These are phyloP conservation scores for Magnolia officinalis DNA, from an alignment of 164 flowering plant species.

Conservation along the genomic window DNA sequence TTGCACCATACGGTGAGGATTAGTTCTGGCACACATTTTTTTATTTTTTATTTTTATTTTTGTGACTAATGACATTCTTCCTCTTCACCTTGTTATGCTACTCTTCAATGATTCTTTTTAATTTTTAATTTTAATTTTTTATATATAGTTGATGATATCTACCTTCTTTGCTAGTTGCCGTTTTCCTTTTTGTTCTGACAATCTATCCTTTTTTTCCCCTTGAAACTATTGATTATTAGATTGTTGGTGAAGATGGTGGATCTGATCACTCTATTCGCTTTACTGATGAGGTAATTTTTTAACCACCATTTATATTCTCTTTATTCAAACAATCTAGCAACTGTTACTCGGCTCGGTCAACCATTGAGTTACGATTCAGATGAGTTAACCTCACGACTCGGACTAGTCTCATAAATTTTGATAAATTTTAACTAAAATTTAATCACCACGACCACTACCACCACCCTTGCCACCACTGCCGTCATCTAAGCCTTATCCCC, in stretches of 20 bases:
- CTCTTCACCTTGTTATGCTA: not conserved
- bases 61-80: not conserved
- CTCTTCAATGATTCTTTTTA: not conserved
- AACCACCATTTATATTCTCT: not conserved
- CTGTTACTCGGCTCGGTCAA: not conserved
- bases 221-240: constrained; percentile 14
- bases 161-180: not conserved
- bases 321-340: not conserved
- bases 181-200: not conserved
- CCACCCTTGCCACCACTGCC: too few relatives aligned
- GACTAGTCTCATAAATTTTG: too few relatives aligned
- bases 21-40: too few relatives aligned
- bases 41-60: too few relatives aligned
- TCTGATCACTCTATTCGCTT: constrained; percentile 18
- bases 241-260: constrained; percentile 21
- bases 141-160: not conserved
- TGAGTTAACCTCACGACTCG: not conserved
- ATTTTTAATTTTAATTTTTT: too few relatives aligned
- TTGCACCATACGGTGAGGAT: too few relatives aligned
- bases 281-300: constrained; percentile 31
- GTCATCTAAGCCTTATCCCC: too few relatives aligned
- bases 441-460: too few relatives aligned
- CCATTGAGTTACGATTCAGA: not conserved
- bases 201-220: not conserved
- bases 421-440: too few relatives aligned